phyloP scores from a whole-genome alignment of 1,284 basidiomycete genomes.

The Ganoderma boninense region DNA sequence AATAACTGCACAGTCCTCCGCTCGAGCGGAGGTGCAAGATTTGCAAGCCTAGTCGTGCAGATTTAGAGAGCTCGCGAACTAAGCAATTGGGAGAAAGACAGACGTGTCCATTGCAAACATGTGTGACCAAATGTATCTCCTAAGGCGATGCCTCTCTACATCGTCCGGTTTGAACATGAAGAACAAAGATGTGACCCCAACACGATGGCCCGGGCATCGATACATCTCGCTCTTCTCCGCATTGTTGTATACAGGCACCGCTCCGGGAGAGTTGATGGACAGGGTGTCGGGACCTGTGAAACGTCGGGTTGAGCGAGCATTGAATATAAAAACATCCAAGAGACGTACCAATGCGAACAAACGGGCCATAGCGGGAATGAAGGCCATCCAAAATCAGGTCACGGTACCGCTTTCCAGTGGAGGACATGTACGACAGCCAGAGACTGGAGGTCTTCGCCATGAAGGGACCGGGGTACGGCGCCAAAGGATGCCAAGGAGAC shows the following conservation, averaged over 20 bases:
- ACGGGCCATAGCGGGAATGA: conserved; percentile 28
- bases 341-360: conserved; percentile 1
- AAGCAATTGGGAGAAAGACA: not conserved
- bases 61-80: too few species aligned
- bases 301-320: too few species aligned
- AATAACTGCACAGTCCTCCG: conserved; percentile 21
- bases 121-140: conserved; percentile 9
- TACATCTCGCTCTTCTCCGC: conserved; percentile 16
- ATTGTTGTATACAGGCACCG: not conserved
- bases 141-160: not conserved
- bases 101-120: conserved; percentile 13
- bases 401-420: conserved; percentile 30
- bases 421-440: conserved; percentile 23
- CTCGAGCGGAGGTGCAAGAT: conserved; percentile 8
- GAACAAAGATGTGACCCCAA: conserved; percentile 8
- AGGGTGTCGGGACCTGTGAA: not conserved
- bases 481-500: conserved; percentile 18
- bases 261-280: not conserved
- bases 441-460: conserved; percentile 6
- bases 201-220: conserved; percentile 2
- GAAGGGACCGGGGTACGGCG: conserved; percentile 9
- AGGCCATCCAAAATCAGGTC: conserved; percentile 23
- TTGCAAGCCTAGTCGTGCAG: not conserved
- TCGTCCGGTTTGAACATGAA: conserved; percentile 8
- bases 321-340: not conserved